These are phyloP conservation scores for Phytophthora pseudosyringae DNA, from an alignment of 352 stramenopile genomes.

Conservation along the genomic window DNA sequence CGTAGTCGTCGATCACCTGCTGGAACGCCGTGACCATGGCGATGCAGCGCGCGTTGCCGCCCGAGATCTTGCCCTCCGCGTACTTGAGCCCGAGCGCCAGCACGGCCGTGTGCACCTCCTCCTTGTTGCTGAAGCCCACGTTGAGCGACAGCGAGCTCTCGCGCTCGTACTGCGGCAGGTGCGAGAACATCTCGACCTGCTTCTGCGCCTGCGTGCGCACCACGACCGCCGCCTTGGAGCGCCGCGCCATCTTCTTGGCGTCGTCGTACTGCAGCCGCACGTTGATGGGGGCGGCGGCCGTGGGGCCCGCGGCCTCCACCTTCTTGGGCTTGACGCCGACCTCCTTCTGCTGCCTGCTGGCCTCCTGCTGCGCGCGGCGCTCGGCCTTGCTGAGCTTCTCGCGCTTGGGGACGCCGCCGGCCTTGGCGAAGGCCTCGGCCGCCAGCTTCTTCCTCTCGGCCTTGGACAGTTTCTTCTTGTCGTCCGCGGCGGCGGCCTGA, in stretches of 20 bases:
- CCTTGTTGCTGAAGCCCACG: conserved; percentile 72
- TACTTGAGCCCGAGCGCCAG: conserved; percentile 93
- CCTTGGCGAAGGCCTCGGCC: conserved; percentile 67
- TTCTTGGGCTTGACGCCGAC: conserved; percentile 52
- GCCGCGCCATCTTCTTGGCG: conserved; percentile 77
- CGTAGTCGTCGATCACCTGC: conserved; percentile 92
- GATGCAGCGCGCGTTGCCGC: conserved; percentile 92
- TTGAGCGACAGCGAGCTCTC: conserved; percentile 80
- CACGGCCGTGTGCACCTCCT: conserved; percentile 91
- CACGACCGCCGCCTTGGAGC: conserved; percentile 73
- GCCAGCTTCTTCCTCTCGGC: conserved; percentile 78
- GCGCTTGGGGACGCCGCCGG: conserved; percentile 51
- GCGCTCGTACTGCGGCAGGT: conserved; percentile 86
- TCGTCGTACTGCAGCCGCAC: conserved; percentile 81
- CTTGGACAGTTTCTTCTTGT: conserved; percentile 62
- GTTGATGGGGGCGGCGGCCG: conserved; percentile 44
- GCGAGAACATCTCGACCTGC: conserved; percentile 84
- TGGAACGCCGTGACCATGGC: conserved; percentile 95
- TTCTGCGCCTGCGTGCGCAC: conserved; percentile 82
- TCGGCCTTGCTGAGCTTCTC: conserved; percentile 94
- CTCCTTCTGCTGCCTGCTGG: conserved; percentile 86
- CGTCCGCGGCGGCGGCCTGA: background rate
- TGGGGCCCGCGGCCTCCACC: conserved; percentile 22
- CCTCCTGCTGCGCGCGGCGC: conserved; percentile 91
- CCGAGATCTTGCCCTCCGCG: conserved; percentile 88